phyloP scores from a whole-genome alignment of 2,329 filamentous ascomycete species.

The Penicillium sp. region DNA sequence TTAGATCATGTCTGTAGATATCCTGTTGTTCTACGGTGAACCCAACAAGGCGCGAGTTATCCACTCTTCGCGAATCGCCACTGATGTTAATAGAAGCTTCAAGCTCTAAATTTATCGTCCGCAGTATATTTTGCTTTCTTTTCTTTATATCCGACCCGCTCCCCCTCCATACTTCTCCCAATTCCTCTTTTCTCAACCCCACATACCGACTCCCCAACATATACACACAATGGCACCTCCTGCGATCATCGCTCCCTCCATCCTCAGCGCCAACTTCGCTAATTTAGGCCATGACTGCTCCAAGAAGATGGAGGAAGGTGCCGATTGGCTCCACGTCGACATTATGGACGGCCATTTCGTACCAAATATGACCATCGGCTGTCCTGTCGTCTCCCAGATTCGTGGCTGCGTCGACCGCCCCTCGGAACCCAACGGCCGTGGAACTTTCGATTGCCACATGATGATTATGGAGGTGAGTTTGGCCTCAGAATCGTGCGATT shows the following conservation, averaged over 20 bases:
- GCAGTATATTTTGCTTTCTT: too few species aligned
- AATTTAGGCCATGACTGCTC: conserved; percentile 81
- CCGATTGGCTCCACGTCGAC: conserved; percentile 92
- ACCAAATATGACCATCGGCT: conserved; percentile 95
- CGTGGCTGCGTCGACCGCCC: conserved; percentile 78
- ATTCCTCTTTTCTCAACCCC: background rate
- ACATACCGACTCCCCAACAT: background rate
- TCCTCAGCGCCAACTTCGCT: conserved; percentile 94
- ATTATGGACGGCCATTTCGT: conserved; percentile 99
- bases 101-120: conserved; percentile 5
- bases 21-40: conserved; percentile 16
- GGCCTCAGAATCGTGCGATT: background rate
- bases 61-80: conserved; percentile 22
- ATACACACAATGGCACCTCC: conserved; percentile 63
- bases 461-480: conserved; percentile 89
- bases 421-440: conserved; percentile 64
- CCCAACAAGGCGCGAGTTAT: conserved; percentile 8
- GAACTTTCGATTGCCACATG: conserved; percentile 99
- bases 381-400: conserved; percentile 92
- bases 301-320: conserved; percentile 77
- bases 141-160: conserved; percentile 2
- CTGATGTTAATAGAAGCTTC: conserved; percentile 20
- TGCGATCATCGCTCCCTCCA: conserved; percentile 96
- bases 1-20: background rate
- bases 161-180: background rate